Evolutionary conservation across 306 rosid genomes (phyloP).

Genomic region (Purshia tridentata): DNA sequence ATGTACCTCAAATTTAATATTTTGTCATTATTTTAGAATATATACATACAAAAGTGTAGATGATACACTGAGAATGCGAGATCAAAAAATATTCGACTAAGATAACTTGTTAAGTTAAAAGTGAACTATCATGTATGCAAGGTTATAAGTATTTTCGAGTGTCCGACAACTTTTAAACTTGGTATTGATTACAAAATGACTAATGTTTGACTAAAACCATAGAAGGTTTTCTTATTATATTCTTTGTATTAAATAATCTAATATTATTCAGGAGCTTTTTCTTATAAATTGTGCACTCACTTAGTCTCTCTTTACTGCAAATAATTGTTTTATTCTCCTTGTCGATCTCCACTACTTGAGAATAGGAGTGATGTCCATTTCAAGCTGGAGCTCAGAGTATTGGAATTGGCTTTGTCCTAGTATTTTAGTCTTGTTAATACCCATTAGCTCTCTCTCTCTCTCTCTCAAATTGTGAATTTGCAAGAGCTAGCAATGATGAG

Average conservation of each 20-base stretch:
- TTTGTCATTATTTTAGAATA: too few species aligned
- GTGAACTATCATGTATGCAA: too few species aligned
- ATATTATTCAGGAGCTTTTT: background rate
- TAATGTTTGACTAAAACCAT: conserved; percentile 19
- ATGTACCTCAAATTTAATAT: too few species aligned
- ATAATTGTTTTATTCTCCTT: conserved; percentile 4
- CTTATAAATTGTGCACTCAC: conserved; percentile 22
- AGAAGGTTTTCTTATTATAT: background rate
- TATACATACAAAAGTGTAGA: too few species aligned
- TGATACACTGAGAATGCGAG: too few species aligned
- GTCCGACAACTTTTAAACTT: background rate
- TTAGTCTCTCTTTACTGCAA: conserved; percentile 26
- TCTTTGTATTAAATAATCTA: background rate
- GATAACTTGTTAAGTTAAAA: too few species aligned
- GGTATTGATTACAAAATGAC: background rate
- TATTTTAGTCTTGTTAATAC: conserved; percentile 12
- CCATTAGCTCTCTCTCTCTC: background rate
- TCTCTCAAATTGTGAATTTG: background rate
- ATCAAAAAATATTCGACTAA: too few species aligned
- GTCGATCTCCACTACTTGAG: conserved; percentile 40
- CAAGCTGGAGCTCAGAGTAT: conserved; percentile 9
- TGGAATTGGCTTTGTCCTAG: conserved; percentile 21
- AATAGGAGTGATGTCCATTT: conserved; percentile 31
- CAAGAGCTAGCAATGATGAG: conserved; percentile 13
- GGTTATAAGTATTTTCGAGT: too few species aligned